Base-by-base conservation (phyloP, 164 flowering plant genomes). In the Vitis vinifera region DNA sequence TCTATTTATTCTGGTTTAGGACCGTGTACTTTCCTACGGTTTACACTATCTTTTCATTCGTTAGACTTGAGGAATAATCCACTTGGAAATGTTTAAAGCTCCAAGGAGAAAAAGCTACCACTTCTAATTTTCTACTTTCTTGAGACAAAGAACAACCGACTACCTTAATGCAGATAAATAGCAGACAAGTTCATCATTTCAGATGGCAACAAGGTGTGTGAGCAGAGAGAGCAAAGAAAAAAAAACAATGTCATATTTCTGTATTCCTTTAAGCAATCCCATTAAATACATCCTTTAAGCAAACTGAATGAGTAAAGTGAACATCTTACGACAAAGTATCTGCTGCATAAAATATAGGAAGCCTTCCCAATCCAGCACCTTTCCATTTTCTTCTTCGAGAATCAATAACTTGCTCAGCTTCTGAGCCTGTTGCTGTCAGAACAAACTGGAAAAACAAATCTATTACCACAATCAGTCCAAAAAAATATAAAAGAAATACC, bases 291-390 rank as follows among this genome's bases (percentile, higher is more conserved):
- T 12, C 10, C 49, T 37, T 37, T 51, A 13, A 13, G 59, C 8
- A 57, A 4, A 29, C 3, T 10, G 9, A 65, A 11, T 12, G 3
- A 27, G 60, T 10, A 47, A 68, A 51, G 9, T 10, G 37, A 48
- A 68, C 27, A 68, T 44, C 99, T 90, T 89, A 93, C 97, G 91
- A 87, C 58, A 93, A 57, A 65, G 83, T 77, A 83, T 93, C 82
- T 15, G 96, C 96, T 30, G 72, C 85, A 80, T 79, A 79, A 80
- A 95, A 93, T 73, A 95, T 82, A 27, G 94, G 99, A 78, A 95
- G 83, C 79, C 86, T 89, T 76, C 89, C 88, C 59, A 87, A 77
- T 66, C 82, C 89, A 31, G 76, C 80, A 72, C 86, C 82, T 73
- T 56, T 78, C 90, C 88, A 79, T 71, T 73, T 80, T 69, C 66